Percentiles rank a stretch among this genome's conserved stretches.
Conservation (phyloP, 495 filamentous ascomycete genomes). For the Symbiotaphrina buchneri region DNA sequence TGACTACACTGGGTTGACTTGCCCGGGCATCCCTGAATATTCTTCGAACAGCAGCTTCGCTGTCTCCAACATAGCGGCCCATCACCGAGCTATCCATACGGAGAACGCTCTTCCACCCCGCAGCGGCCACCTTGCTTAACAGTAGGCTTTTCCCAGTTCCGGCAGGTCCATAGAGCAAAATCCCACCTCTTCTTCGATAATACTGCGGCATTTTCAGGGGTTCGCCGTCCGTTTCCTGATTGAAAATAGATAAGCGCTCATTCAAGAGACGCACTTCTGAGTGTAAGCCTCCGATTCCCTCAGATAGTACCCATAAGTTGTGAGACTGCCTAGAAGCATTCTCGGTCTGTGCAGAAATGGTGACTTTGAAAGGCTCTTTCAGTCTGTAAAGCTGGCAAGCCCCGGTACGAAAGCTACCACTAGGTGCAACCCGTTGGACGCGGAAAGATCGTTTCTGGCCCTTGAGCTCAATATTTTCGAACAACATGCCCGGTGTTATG, state of each 20-base stretch:
- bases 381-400: too few relatives aligned
- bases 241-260: conserved; percentile 36
- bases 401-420: too few relatives aligned
- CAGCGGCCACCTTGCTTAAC: conserved; percentile 37
- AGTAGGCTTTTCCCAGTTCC: conserved; percentile 67
- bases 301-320: neutral
- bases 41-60: conserved; percentile 33
- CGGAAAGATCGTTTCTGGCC: conserved; percentile 22
- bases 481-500: conserved; percentile 18
- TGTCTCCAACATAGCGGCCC: conserved; percentile 16
- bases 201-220: conserved; percentile 18
- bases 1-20: conserved; percentile 55
- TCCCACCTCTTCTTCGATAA: conserved; percentile 25
- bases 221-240: too few relatives aligned
- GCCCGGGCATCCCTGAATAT: conserved; percentile 48
- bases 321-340: neutral
- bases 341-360: neutral
- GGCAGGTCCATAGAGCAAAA: conserved; percentile 62
- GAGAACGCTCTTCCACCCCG: conserved; percentile 45
- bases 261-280: conserved; percentile 22
- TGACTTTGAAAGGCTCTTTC: neutral
- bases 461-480: conserved; percentile 21
- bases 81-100: conserved; percentile 33
- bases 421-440: conserved; percentile 15
- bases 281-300: conserved; percentile 1